Percentiles rank a stretch among this genome's conserved stretches.
phyloP scores from a whole-genome alignment of 2,329 filamentous ascomycete genomes.

The Calonectria hongkongensis region DNA sequence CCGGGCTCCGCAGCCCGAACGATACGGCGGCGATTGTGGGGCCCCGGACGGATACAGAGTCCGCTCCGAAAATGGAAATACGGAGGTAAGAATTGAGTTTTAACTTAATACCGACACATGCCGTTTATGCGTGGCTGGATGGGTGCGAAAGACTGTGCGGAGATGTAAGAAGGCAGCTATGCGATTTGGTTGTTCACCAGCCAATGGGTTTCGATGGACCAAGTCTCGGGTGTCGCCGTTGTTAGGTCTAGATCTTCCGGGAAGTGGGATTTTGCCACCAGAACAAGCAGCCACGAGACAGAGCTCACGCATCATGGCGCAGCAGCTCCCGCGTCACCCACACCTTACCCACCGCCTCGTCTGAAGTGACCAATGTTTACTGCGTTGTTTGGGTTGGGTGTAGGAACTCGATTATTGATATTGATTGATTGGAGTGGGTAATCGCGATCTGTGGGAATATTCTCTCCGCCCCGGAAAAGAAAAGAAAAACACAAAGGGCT shows the following conservation, averaged over 20 bases:
- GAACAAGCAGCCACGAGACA: background rate
- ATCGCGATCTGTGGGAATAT: background rate
- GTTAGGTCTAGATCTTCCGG: slow-evolving; percentile 11
- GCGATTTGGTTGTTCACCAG: background rate
- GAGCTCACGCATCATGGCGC: slow-evolving; percentile 9
- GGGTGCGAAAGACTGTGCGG: background rate
- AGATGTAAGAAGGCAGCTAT: background rate
- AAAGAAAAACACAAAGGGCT: background rate
- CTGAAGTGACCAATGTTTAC: background rate
- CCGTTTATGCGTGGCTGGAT: background rate
- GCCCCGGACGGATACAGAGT: background rate
- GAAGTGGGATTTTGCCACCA: background rate
- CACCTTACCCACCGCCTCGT: slow-evolving; percentile 12
- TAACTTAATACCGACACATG: background rate
- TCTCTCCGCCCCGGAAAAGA: background rate
- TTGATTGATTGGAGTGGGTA: background rate
- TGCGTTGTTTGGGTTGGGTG: too few species aligned
- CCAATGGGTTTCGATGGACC: slow-evolving; percentile 1
- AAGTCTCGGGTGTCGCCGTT: slow-evolving; percentile 24
- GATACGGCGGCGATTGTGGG: slow-evolving; percentile 13
- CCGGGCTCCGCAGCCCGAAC: slow-evolving; percentile 8
- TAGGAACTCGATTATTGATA: slow-evolving; percentile 2
- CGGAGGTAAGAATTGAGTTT: slow-evolving; percentile 1
- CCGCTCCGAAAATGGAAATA: background rate
- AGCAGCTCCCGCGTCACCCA: slow-evolving; percentile 10